A percentile compares a stretch with the other conserved stretches of the same genome.
Conservation (phyloP, 257 asterid species). For the Solanum piurae region DNA sequence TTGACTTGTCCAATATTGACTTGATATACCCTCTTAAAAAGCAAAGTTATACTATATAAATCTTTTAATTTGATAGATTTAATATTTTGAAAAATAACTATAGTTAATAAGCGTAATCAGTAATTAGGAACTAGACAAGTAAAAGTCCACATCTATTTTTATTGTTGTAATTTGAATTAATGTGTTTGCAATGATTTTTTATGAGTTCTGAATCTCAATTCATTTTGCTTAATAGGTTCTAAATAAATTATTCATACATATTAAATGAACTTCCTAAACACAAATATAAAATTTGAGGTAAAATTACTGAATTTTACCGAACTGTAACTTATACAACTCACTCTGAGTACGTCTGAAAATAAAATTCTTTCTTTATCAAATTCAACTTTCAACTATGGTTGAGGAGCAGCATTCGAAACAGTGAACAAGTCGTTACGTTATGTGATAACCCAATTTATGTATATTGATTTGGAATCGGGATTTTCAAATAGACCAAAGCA, state of each 20-base stretch:
- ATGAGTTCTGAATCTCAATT: neutral
- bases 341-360: neutral
- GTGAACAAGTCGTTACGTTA: neutral
- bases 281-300: fast-evolving
- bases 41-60: no score
- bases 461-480: neutral
- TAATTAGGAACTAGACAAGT: neutral
- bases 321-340: neutral
- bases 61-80: no score
- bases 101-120: neutral
- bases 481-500: neutral
- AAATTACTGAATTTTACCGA: neutral
- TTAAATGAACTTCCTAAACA: neutral
- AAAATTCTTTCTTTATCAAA: neutral
- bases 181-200: neutral
- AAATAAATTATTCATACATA: neutral
- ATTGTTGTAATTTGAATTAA: neutral
- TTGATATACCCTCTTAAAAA: neutral
- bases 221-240: no score
- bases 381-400: neutral
- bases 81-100: no score
- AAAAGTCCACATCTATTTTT: neutral
- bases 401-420: neutral
- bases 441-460: neutral
- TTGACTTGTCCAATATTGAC: neutral